phyloP scores from a whole-genome alignment of 768 basidiomycete genomes.

The Daedalea quercina region DNA sequence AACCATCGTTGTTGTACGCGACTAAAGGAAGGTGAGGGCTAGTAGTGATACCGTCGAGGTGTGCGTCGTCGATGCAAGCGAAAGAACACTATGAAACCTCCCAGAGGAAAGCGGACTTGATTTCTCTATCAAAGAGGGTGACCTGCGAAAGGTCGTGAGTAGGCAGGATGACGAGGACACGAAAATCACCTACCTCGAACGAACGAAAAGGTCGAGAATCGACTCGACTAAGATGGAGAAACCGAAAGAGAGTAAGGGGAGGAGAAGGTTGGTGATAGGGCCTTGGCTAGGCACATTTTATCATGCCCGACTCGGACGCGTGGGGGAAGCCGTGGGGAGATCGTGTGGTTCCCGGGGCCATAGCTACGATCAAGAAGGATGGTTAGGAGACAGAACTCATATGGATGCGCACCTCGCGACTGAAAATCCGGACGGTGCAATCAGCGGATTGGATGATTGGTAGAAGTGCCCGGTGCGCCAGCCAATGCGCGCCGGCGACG shows the following conservation, averaged over 20 bases:
- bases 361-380: background rate
- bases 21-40: constrained; percentile 21
- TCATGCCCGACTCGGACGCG: background rate
- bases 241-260: constrained; percentile 26
- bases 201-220: constrained; percentile 55
- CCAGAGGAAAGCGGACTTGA: constrained; percentile 50
- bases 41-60: constrained; percentile 39
- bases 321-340: too few species aligned
- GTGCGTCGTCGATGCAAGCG: constrained; percentile 29
- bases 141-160: constrained; percentile 30
- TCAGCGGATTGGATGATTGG: too few species aligned
- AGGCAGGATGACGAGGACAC: constrained; percentile 14
- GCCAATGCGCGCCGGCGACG: too few species aligned
- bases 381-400: background rate
- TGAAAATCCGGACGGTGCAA: too few species aligned
- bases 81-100: constrained; percentile 41
- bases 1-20: constrained; percentile 46
- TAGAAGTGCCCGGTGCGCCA: too few species aligned
- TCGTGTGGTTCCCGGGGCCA: background rate
- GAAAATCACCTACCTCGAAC: constrained; percentile 35
- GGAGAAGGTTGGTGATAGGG: constrained; percentile 21
- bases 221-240: constrained; percentile 52
- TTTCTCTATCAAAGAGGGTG: constrained; percentile 70
- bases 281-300: background rate
- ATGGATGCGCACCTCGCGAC: background rate